These are phyloP conservation scores for Daldinia caldariorum DNA, from an alignment of 495 filamentous ascomycete species.

Conservation along the genomic window DNA sequence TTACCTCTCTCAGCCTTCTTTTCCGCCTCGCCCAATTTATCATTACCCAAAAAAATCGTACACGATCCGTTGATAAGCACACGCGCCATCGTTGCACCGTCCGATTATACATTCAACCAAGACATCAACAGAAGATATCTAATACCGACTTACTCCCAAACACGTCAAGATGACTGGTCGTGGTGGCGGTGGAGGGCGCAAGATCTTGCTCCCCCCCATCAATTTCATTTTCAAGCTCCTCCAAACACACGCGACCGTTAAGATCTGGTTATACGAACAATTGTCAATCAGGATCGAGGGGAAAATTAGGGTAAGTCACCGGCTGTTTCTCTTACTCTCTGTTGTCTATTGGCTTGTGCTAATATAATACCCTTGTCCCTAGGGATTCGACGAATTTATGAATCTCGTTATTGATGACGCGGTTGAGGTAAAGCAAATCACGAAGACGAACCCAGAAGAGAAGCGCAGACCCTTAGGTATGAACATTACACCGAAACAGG, in stretches of 20 bases:
- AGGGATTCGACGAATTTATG: conserved; percentile 99
- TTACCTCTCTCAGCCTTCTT: conserved; percentile 39
- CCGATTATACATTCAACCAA: conserved; percentile 8
- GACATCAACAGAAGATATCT: conserved; percentile 1
- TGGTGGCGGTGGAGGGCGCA: conserved; percentile 79
- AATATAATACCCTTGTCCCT: conserved; percentile 30
- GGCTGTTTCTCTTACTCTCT: neutral
- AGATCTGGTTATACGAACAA: conserved; percentile 98
- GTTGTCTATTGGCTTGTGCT: conserved; percentile 8
- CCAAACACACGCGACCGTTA: conserved; percentile 80
- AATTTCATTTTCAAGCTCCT: conserved; percentile 99
- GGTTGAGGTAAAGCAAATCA: conserved; percentile 86
- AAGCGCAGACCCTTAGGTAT: conserved; percentile 81
- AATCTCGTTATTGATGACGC: conserved; percentile 97
- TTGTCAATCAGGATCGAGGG: conserved; percentile 92
- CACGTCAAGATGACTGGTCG: conserved; percentile 76
- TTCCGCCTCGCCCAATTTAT: conserved; percentile 40
- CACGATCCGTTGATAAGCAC: conserved; percentile 10
- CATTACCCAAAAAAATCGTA: conserved; percentile 9
- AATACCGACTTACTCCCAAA: conserved; percentile 1
- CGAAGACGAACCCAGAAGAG: conserved; percentile 79
- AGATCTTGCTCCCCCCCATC: conserved; percentile 94
- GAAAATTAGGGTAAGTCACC: conserved; percentile 79
- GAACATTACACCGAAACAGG: conserved; percentile 38
- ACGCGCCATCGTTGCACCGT: neutral